Evolutionary conservation across 345 rosid species (phyloP), one percentile per base, ranked within the genome.

Genomic region (Garcia nutans): DNA sequence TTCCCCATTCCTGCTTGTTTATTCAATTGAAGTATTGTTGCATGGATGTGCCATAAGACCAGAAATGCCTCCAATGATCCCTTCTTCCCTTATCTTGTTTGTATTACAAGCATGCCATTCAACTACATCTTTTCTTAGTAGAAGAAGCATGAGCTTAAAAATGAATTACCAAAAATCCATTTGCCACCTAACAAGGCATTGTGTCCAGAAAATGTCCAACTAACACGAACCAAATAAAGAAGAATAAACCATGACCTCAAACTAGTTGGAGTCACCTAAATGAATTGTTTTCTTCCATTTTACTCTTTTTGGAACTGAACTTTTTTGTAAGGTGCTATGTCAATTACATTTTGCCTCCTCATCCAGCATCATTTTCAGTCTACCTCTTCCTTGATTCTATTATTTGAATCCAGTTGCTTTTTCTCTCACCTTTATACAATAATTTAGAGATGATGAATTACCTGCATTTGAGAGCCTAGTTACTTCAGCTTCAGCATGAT

Each of bases 401-500:
- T 44, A 15, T 33, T 54, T 59, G 17, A 26, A 62, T 62, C 42
- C 42, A 15, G 7, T 19, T 52, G 47, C 11, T 47, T 57, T 33
- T 55, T 62, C 10, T 37, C 19, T 33, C 24, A 22, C 28, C 42
- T 33, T 75, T 55, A 60, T 6, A 10, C 65, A 65, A 54, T 57
- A 63, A 72, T 49, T 56, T 31, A 0, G 54, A 64, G 68, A 63
- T 55, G 31, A 56, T 55, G 50, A 56, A 47, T 59, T 76, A 93
- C 99, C 98, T 76, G 98, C 98, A 84, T 87, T 89, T 56, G 98
- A 93, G 56, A 96, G 94, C 84, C 91, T 89, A 41, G 87, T 37
- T 65, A 90, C 96, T 88, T 96, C 99, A 81, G 96, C 93, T 88
- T 88, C 82, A 26, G 98, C 94, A 59, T 82, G 83, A 63, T 47